These are phyloP conservation scores for Colletotrichum sp. DNA, from an alignment of 2,329 filamentous ascomycete species.

Conservation along the genomic window DNA sequence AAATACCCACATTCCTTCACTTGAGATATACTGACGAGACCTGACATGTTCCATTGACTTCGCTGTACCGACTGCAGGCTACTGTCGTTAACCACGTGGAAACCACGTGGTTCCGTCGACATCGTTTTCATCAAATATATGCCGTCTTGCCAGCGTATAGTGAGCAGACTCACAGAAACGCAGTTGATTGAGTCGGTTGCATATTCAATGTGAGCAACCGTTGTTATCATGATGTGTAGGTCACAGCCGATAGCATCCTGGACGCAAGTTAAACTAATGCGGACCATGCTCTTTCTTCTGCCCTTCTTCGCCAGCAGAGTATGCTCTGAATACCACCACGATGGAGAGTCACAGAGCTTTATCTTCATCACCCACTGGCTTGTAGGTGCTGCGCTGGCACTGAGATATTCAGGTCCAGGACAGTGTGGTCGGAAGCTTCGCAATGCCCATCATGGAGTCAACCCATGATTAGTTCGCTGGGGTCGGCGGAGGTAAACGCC, in stretches of 20 bases:
- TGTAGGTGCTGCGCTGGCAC: fast-evolving
- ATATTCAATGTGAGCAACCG: not conserved
- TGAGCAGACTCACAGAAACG: not conserved
- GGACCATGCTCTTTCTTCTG: not conserved
- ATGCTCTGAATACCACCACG: not conserved
- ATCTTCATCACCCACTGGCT: not conserved
- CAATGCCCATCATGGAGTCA: not conserved
- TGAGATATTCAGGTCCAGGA: not conserved
- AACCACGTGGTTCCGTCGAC: not conserved
- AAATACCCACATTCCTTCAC: constrained; percentile 11
- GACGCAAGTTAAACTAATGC: fast-evolving
- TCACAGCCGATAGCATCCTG: not conserved
- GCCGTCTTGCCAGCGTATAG: not conserved
- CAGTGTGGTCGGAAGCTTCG: not conserved
- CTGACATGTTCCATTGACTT: not conserved
- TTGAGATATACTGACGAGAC: not conserved
- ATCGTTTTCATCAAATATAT: not conserved
- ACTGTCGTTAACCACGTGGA: not conserved
- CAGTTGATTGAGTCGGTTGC: too few species aligned
- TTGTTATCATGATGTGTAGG: too few species aligned
- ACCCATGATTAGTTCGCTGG: not conserved
- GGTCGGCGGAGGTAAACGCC: not conserved
- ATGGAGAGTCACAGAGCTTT: not conserved
- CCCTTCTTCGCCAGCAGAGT: not conserved
- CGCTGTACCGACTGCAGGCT: not conserved